Base-by-base conservation (phyloP, 108 stramenopile genomes). In the Aureococcus anophagefferens region DNA sequence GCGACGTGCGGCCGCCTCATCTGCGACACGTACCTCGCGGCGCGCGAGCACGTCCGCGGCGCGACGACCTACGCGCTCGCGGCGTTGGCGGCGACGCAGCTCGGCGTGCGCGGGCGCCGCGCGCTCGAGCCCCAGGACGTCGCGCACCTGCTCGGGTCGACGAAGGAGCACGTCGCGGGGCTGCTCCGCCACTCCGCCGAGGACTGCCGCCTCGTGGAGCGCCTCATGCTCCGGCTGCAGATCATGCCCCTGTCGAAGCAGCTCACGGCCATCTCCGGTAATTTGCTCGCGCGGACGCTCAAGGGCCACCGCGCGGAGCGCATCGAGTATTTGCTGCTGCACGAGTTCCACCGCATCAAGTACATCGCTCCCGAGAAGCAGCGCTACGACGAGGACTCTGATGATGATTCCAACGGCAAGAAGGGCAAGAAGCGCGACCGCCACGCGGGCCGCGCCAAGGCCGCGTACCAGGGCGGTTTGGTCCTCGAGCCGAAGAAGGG, bases 401-500 rank as follows among this genome's bases (percentile, higher is more conserved):
- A 46, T 40, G 18, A 33, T 29, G n/a, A n/a, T n/a, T 25, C 28
- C 14, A 80, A 79, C 25, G 71, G 67, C 30, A 82, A 81, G 72
- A 80, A 76, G 65, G 77, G 76, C 59, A 81, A 86, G 44, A 83
- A 87, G 65, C 70, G 72, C 32, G 66, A 5, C 46, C 44, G 69
- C 4, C 62, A 68, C 30, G 69, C 36, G 17, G 74, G 74, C 11
- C 72, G 84, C 68, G 44, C 67, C 33, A 95, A 94, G 83, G 90
- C 96, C 75, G 91, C 91, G 75, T 99, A 98, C 84, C 83, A 88
- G 34, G 98, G 98, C 69, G 98, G 98, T 40, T 85, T 99, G 62
- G 98, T 99, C 59, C 79, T 99, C 70, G 98, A 99, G 75, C 98
- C 98, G n/a, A 99, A 99, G 89, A 93, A 90, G 77, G 98, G 98